Evolutionary conservation across 768 basidiomycete genomes (phyloP).

Genomic region (Boletus rufocinnamomeus): DNA sequence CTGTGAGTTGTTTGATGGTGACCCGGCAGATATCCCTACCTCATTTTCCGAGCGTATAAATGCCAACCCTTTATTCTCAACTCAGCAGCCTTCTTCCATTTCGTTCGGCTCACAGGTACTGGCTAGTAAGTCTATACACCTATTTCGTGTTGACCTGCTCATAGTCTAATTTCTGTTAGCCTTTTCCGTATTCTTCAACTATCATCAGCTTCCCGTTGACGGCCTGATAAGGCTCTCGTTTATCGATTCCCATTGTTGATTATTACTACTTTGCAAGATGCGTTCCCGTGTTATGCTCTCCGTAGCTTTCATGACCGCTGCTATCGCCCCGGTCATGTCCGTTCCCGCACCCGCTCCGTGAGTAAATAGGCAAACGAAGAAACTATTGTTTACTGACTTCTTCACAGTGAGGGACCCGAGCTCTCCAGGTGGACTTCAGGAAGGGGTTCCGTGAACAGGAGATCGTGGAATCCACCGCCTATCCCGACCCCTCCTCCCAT

Average conservation of each 20-base stretch:
- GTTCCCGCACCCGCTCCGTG: constrained; percentile 5
- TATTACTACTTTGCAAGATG: constrained; percentile 13
- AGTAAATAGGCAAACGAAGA: not conserved
- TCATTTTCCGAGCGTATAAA: constrained; percentile 1
- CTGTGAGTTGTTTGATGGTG: not conserved
- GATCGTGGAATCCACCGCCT: constrained; percentile 10
- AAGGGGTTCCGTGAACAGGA: not conserved
- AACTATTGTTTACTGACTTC: not conserved
- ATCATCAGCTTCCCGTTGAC: constrained; percentile 4
- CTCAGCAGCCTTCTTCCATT: constrained; percentile 16
- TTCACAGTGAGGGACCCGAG: not conserved
- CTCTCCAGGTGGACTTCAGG: not conserved
- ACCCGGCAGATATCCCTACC: not conserved
- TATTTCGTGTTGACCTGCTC: not conserved
- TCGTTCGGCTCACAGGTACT: constrained; percentile 24
- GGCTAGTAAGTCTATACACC: constrained; percentile 20
- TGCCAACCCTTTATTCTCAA: not conserved
- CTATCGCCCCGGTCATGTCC: not conserved
- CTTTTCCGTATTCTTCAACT: constrained; percentile 17
- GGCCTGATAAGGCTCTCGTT: constrained; percentile 14
- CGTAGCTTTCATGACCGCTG: constrained; percentile 4
- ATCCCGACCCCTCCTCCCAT: constrained; percentile 5
- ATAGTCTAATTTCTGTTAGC: constrained; percentile 7
- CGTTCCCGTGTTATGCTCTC: constrained; percentile 5
- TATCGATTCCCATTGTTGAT: constrained; percentile 2